Conservation (phyloP, 805 yeast species). For the Saccharomycopsis vini region DNA sequence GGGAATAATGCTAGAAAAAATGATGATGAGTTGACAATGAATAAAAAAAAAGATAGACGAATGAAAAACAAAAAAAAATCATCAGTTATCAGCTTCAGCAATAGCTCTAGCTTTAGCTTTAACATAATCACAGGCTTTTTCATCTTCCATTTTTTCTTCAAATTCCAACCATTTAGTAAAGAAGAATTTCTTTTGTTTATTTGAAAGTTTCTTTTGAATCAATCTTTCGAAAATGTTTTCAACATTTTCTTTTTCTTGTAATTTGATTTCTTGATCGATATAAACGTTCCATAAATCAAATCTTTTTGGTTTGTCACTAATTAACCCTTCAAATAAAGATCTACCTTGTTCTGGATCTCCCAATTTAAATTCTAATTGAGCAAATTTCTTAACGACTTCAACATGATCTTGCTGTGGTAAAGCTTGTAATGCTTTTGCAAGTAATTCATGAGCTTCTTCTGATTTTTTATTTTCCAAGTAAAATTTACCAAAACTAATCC, state of each 20-base stretch:
- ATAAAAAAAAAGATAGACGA: too few species aligned
- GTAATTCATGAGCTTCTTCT: conserved; percentile 61
- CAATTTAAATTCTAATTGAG: conserved; percentile 73
- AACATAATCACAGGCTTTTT: conserved; percentile 68
- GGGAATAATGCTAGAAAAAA: too few species aligned
- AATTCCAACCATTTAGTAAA: conserved; percentile 84
- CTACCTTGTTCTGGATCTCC: conserved; percentile 95
- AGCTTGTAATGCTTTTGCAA: conserved; percentile 63
- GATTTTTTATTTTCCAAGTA: conserved; percentile 46
- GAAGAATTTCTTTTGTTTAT: conserved; percentile 90
- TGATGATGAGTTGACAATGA: neutral
- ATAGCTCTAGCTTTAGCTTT: conserved; percentile 66
- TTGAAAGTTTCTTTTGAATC: conserved; percentile 50
- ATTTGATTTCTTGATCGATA: conserved; percentile 84
- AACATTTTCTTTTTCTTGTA: conserved; percentile 53
- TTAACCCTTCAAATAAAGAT: conserved; percentile 84
- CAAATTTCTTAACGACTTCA: conserved; percentile 80
- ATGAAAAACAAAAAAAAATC: too few species aligned
- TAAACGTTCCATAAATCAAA: conserved; percentile 93
- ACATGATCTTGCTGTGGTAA: conserved; percentile 67
- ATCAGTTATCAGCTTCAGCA: conserved; percentile 3
- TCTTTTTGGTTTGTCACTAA: conserved; percentile 85
- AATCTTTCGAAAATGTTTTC: conserved; percentile 82
- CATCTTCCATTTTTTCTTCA: conserved; percentile 64
- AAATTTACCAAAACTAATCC: conserved; percentile 78